Conservation (phyloP, 371 early-diverging fungal species). For the Rhizopus stolonifer region DNA sequence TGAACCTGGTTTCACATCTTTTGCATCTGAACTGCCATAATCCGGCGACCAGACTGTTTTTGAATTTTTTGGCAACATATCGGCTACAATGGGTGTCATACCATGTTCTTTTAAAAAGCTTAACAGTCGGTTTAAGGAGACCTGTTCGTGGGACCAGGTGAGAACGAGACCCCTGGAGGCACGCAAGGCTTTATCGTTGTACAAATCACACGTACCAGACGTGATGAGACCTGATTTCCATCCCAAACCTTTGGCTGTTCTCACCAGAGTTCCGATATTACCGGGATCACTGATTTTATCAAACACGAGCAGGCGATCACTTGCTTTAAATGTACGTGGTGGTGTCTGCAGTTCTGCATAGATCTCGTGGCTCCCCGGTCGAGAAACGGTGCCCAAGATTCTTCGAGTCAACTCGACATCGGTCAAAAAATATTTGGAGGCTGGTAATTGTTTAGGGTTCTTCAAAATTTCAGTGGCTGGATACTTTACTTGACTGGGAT, state of each 20-base stretch:
- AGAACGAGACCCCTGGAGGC: slow-evolving; percentile 50
- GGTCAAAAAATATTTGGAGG: slow-evolving; percentile 32
- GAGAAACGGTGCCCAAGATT: slow-evolving; percentile 47
- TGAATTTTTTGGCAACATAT: slow-evolving; percentile 41
- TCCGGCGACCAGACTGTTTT: slow-evolving; percentile 35
- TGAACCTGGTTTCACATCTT: slow-evolving; percentile 3
- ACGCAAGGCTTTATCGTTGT: slow-evolving; percentile 55
- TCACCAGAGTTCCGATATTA: slow-evolving; percentile 53
- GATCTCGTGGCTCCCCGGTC: slow-evolving; percentile 43
- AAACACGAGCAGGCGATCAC: slow-evolving; percentile 40
- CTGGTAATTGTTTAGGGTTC: slow-evolving; percentile 36
- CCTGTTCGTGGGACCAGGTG: slow-evolving; percentile 36
- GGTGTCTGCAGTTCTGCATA: slow-evolving; percentile 43
- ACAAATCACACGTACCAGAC: slow-evolving; percentile 53
- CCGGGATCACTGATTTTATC: slow-evolving; percentile 58
- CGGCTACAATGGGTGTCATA: slow-evolving; percentile 54
- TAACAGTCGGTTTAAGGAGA: slow-evolving; percentile 17
- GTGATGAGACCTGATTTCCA: slow-evolving; percentile 53
- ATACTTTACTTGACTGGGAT: slow-evolving; percentile 28
- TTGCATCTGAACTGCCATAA: not conserved
- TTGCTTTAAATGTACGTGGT: not conserved
- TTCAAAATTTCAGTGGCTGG: slow-evolving; percentile 32
- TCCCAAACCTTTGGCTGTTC: slow-evolving; percentile 54
- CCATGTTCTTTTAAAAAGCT: slow-evolving; percentile 27
- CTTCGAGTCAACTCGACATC: slow-evolving; percentile 48